Percentiles rank a stretch among this genome's conserved stretches.
Evolutionary conservation across 768 basidiomycete species (phyloP).

Genomic region (Paxillus rubicundulus): DNA sequence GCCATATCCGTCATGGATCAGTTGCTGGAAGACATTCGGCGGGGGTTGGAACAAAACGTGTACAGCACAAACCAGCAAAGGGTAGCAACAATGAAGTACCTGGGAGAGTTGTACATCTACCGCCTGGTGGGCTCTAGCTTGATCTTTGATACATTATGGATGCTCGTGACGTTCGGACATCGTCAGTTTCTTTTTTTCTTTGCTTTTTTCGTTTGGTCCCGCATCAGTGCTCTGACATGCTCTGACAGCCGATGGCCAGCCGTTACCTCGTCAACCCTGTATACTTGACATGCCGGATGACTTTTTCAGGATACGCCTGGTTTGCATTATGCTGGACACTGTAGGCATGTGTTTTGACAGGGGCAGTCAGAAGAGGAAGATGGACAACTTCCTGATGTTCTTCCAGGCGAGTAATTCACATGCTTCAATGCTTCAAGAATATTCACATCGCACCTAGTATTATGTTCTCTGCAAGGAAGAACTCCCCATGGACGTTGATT

Average conservation of each 20-base stretch:
- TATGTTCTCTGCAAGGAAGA: slow-evolving; percentile 88
- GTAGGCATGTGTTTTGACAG: slow-evolving; percentile 98
- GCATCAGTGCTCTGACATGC: slow-evolving; percentile 11
- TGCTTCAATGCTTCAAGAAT: neutral
- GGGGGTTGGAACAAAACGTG: slow-evolving; percentile 89
- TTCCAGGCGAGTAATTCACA: slow-evolving; percentile 68
- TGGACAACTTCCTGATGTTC: slow-evolving; percentile 89
- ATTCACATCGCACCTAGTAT: slow-evolving; percentile 43
- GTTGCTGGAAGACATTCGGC: slow-evolving; percentile 87
- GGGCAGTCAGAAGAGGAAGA: slow-evolving; percentile 86
- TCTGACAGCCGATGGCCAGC: slow-evolving; percentile 78
- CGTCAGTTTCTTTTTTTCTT: slow-evolving; percentile 50
- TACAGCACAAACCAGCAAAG: slow-evolving; percentile 95
- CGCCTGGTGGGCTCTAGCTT: slow-evolving; percentile 84
- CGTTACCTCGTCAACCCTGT: slow-evolving; percentile 71
- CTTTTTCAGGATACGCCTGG: slow-evolving; percentile 89
- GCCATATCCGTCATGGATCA: slow-evolving; percentile 88
- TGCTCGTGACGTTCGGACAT: slow-evolving; percentile 92
- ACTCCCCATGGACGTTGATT: slow-evolving; percentile 97
- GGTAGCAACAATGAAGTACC: slow-evolving; percentile 87
- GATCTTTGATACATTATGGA: slow-evolving; percentile 94
- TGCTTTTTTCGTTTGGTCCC: neutral
- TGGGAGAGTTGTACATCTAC: slow-evolving; percentile 97
- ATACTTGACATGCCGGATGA: slow-evolving; percentile 91
- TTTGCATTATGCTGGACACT: slow-evolving; percentile 90